Evolutionary conservation across 2,329 filamentous ascomycete species (phyloP).

Genomic region (Epichloe scottii): DNA sequence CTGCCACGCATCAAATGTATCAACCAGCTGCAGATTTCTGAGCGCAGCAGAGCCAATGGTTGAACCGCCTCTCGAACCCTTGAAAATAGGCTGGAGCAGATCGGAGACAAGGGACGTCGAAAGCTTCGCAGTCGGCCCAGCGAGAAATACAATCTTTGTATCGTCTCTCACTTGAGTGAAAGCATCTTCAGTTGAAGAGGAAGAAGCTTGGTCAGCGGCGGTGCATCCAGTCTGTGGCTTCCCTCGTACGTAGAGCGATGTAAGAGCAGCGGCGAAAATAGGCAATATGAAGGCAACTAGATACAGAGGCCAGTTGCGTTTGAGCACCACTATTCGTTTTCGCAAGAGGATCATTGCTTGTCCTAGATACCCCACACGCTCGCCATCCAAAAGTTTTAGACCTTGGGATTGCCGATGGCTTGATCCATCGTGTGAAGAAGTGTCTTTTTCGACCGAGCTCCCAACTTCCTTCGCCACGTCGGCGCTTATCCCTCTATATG

Average conservation of each 20-base stretch:
- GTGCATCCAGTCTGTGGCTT: conserved; percentile 41
- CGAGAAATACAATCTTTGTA: conserved; percentile 15
- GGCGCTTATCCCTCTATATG: conserved; percentile 14
- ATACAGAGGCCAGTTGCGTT: conserved; percentile 67
- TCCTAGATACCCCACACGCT: conserved; percentile 52
- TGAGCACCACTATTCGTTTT: conserved; percentile 67
- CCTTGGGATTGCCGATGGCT: conserved; percentile 16
- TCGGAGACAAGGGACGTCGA: conserved; percentile 14
- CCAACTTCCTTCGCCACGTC: conserved; percentile 10
- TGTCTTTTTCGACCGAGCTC: conserved; percentile 12
- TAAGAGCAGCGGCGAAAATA: conserved; percentile 65
- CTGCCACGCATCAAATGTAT: conserved; percentile 57
- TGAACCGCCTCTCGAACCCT: conserved; percentile 11
- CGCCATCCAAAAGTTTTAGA: conserved; percentile 53
- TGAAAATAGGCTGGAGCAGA: conserved; percentile 30
- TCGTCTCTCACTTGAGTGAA: conserved; percentile 24
- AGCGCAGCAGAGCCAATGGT: conserved; percentile 11
- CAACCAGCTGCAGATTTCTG: conserved; percentile 37
- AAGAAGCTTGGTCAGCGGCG: conserved; percentile 33
- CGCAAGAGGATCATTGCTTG: conserved; percentile 65
- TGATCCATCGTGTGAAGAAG: conserved; percentile 10
- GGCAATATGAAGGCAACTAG: conserved; percentile 64
- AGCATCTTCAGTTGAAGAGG: conserved; percentile 23
- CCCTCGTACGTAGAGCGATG: conserved; percentile 59
- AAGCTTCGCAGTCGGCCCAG: conserved; percentile 26